These are phyloP conservation scores for Syzygium grande DNA, from an alignment of 345 rosid genomes.

Conservation along the genomic window DNA sequence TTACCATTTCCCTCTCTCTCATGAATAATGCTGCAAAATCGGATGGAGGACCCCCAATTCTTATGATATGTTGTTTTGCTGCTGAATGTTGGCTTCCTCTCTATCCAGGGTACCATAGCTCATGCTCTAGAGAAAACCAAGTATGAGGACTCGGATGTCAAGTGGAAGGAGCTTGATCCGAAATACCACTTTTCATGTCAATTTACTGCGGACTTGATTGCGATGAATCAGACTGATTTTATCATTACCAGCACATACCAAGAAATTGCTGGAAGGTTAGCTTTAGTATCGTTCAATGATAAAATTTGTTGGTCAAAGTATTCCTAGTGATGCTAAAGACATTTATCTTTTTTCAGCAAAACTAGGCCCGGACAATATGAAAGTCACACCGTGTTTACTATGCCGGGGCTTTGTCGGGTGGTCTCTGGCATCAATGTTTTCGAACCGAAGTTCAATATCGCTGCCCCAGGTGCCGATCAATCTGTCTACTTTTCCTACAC, in stretches of 20 bases:
- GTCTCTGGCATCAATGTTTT: constrained; percentile 87
- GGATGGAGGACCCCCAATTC: background rate
- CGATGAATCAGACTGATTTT: constrained; percentile 87
- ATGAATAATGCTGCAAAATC: background rate
- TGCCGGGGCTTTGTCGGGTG: constrained; percentile 87
- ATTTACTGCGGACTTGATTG: constrained; percentile 75
- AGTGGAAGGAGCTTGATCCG: constrained; percentile 76
- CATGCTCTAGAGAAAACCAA: constrained; percentile 94
- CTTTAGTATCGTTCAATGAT: background rate
- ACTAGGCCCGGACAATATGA: constrained; percentile 86
- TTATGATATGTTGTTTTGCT: background rate
- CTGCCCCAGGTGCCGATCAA: constrained; percentile 93
- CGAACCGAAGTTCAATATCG: constrained; percentile 91
- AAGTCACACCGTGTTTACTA: constrained; percentile 71
- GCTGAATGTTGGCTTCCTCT: background rate
- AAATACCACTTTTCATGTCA: constrained; percentile 95
- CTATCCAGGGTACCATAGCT: constrained; percentile 66
- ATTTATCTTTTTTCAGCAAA: constrained; percentile 34
- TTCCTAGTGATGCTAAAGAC: background rate
- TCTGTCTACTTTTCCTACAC: constrained; percentile 84
- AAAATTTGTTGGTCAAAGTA: background rate
- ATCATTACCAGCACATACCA: constrained; percentile 88
- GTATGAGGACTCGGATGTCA: constrained; percentile 84
- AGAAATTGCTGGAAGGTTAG: constrained; percentile 93
- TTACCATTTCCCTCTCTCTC: background rate